Conservation (phyloP, 78 protist genomes). For the Protostelium mycophagum region DNA sequence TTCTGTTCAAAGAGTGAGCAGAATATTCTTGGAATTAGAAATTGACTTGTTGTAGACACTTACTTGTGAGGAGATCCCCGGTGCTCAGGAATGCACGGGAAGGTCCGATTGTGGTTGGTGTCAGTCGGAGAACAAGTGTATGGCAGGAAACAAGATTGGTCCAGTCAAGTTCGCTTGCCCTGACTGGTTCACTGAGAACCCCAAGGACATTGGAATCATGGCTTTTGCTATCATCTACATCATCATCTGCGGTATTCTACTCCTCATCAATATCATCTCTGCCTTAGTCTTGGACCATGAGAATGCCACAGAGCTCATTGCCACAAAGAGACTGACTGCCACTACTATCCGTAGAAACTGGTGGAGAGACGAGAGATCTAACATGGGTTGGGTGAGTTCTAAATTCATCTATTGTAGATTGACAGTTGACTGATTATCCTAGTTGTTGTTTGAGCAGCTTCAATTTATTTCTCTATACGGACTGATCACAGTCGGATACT, state of each 20-base stretch:
- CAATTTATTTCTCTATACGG: not conserved
- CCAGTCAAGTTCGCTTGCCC: not conserved
- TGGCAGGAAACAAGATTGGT: not conserved
- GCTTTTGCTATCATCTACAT: not conserved
- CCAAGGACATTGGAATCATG: not conserved
- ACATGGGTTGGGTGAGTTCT: slow-evolving; percentile 2
- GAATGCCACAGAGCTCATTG: not conserved
- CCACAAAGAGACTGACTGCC: not conserved
- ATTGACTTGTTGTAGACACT: not conserved
- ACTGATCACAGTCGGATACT: not conserved
- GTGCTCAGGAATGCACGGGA: not conserved
- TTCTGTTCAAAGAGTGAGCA: no score
- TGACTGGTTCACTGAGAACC: not conserved
- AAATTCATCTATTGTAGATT: not conserved
- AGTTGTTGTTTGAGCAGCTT: not conserved
- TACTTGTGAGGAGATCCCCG: not conserved
- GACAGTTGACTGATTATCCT: not conserved
- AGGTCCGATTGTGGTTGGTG: not conserved
- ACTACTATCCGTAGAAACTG: not conserved
- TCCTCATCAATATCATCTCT: not conserved
- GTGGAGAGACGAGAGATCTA: not conserved
- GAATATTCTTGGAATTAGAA: not conserved
- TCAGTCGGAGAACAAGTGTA: not conserved
- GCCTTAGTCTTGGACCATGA: not conserved
- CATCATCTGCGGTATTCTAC: not conserved